These are phyloP conservation scores for Epichloe hybrida DNA, from an alignment of 2,329 filamentous ascomycete species.

Conservation along the genomic window DNA sequence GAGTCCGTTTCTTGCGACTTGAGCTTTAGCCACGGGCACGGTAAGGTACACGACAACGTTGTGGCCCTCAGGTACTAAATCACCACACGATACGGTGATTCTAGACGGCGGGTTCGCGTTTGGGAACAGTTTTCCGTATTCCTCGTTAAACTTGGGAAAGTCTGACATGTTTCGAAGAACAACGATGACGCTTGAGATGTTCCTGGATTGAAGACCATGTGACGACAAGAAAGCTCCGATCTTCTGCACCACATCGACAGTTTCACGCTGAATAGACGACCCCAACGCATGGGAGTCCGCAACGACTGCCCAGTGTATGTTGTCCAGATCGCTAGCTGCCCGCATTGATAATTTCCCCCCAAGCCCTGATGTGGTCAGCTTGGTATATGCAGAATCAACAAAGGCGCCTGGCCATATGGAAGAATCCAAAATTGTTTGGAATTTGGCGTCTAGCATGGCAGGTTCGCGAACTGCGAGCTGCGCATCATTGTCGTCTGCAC, in stretches of 20 bases:
- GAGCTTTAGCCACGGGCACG: constrained; percentile 18
- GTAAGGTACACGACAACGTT: constrained; percentile 47
- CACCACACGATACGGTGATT: constrained; percentile 69
- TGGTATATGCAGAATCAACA: too few relatives aligned
- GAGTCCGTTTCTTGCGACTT: constrained; percentile 42
- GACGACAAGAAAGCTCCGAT: constrained; percentile 27
- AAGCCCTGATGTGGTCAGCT: not conserved
- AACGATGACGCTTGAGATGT: constrained; percentile 46
- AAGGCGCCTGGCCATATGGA: constrained; percentile 10
- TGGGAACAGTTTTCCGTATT: constrained; percentile 64
- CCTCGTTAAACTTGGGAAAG: constrained; percentile 60
- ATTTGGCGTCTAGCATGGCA: constrained; percentile 51
- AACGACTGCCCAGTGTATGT: constrained; percentile 26
- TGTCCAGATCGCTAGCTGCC: constrained; percentile 8
- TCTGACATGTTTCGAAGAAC: constrained; percentile 67
- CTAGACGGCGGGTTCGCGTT: constrained; percentile 72
- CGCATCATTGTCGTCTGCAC: constrained; percentile 5
- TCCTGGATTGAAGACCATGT: constrained; percentile 14
- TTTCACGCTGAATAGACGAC: constrained; percentile 32
- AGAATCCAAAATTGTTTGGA: constrained; percentile 25
- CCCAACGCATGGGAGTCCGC: constrained; percentile 12
- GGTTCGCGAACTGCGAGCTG: constrained; percentile 39
- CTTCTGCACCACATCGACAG: constrained; percentile 30
- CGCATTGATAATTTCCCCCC: not conserved
- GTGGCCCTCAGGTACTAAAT: constrained; percentile 43